phyloP scores from a whole-genome alignment of 2,329 filamentous ascomycete genomes.

The Phaeophleospora eucalypticola region DNA sequence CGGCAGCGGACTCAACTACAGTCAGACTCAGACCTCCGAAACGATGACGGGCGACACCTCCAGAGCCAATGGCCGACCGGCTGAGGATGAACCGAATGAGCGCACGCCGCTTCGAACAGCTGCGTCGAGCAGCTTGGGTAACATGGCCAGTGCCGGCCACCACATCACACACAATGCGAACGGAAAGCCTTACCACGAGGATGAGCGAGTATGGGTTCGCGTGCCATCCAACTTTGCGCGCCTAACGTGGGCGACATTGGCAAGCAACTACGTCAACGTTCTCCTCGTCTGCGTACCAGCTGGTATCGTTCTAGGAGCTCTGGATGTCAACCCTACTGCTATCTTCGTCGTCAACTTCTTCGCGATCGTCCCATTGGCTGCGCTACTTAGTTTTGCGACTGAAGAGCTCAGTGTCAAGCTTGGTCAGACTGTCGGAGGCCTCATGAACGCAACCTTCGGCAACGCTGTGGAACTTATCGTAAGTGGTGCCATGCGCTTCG shows the following conservation, averaged over 20 bases:
- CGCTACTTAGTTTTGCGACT: constrained; percentile 71
- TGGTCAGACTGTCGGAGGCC: constrained; percentile 68
- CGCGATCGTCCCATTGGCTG: constrained; percentile 71
- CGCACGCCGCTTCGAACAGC: constrained; percentile 24
- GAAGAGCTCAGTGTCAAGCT: constrained; percentile 70
- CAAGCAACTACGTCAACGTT: constrained; percentile 61
- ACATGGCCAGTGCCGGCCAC: constrained; percentile 14
- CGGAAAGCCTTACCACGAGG: constrained; percentile 14
- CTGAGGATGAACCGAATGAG: constrained; percentile 20
- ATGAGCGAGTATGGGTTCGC: constrained; percentile 20
- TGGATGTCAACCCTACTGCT: constrained; percentile 60
- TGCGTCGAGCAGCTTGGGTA: constrained; percentile 12
- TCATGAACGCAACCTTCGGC: constrained; percentile 73
- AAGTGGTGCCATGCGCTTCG: constrained; percentile 3
- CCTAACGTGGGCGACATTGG: constrained; percentile 40
- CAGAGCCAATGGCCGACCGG: constrained; percentile 17
- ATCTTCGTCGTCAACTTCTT: constrained; percentile 77
- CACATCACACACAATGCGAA: constrained; percentile 6
- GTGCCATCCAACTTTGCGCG: constrained; percentile 20
- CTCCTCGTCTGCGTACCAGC: constrained; percentile 70
- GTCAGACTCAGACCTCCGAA: constrained; percentile 7
- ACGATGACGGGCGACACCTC: constrained; percentile 14
- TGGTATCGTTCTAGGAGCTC: constrained; percentile 63
- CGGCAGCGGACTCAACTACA: constrained; percentile 17
- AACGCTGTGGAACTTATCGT: constrained; percentile 76